Conservation (phyloP, 257 asterid genomes). For the Ocimum tenuiflorum region DNA sequence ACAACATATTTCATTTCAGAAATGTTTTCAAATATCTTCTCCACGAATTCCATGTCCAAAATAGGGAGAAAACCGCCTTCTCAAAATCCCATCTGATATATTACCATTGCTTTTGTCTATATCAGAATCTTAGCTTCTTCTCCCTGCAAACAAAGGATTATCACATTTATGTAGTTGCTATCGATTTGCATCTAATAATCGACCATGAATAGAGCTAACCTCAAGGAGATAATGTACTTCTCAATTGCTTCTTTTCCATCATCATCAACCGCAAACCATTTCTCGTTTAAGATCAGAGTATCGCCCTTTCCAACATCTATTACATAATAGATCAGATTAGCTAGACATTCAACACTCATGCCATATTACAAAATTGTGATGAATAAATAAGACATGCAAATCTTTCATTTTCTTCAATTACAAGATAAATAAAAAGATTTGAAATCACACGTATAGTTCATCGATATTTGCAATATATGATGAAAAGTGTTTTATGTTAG, state of each 20-base stretch:
- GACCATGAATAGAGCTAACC: constrained; percentile 13
- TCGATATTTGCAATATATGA: no score
- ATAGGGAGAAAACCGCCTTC: no score
- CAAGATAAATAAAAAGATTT: no score
- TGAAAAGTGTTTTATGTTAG: not conserved
- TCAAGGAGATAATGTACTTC: constrained; percentile 22
- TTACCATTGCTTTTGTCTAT: not conserved
- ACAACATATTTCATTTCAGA: no score
- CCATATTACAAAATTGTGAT: no score
- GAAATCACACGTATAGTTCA: no score
- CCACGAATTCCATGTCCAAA: no score
- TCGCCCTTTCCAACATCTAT: constrained; percentile 47
- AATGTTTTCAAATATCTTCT: no score
- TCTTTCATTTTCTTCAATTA: no score
- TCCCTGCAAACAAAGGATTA: constrained; percentile 19
- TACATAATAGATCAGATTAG: constrained; percentile 10
- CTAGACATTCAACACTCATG: no score
- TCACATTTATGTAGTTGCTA: not conserved
- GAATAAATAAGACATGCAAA: no score
- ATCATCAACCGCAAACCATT: constrained; percentile 30
- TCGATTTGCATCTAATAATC: not conserved
- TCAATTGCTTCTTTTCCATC: constrained; percentile 34
- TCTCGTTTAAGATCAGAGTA: constrained; percentile 21
- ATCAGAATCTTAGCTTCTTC: not conserved
- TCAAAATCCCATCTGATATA: no score